Conservation (phyloP, 495 filamentous ascomycete genomes). For the Delitschia confertaspora region DNA sequence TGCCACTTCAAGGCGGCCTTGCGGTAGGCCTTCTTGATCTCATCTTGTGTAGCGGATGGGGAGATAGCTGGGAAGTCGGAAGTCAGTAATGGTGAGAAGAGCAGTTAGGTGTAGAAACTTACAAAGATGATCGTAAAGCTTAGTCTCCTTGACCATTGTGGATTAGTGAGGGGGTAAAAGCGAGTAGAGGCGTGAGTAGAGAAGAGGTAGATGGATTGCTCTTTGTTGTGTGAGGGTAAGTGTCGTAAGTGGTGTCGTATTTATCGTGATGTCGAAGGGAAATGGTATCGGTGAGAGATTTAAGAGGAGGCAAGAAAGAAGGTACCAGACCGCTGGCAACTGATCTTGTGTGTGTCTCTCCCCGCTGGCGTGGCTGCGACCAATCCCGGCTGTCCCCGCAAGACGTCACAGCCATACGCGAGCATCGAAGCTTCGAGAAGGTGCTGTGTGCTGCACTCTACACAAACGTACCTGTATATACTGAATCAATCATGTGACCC, state of each 20-base stretch:
- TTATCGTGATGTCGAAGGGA: neutral
- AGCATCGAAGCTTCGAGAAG: constrained; percentile 21
- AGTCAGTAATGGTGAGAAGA: constrained; percentile 4
- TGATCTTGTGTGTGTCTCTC: too few species aligned
- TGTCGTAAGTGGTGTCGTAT: neutral
- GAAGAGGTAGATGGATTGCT: too few species aligned
- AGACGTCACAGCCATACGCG: constrained; percentile 18
- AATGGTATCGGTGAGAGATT: neutral
- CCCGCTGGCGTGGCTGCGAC: too few species aligned
- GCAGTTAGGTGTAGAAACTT: constrained; percentile 13
- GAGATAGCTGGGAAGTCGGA: constrained; percentile 44
- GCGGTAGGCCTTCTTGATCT: constrained; percentile 94
- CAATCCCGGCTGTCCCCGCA: too few species aligned
- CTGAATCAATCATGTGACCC: too few species aligned
- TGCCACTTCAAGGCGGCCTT: constrained; percentile 75
- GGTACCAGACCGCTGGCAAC: too few species aligned
- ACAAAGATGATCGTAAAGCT: constrained; percentile 38
- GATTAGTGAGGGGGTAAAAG: neutral
- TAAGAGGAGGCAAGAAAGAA: constrained; percentile 1
- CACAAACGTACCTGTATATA: neutral
- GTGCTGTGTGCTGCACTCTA: neutral
- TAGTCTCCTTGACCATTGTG: constrained; percentile 37
- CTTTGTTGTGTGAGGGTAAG: too few species aligned
- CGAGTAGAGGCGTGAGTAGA: neutral
- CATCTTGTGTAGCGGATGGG: constrained; percentile 73